Evolutionary conservation across 139 green algal genomes (phyloP).

Genomic region (Nannochloris sp.): DNA sequence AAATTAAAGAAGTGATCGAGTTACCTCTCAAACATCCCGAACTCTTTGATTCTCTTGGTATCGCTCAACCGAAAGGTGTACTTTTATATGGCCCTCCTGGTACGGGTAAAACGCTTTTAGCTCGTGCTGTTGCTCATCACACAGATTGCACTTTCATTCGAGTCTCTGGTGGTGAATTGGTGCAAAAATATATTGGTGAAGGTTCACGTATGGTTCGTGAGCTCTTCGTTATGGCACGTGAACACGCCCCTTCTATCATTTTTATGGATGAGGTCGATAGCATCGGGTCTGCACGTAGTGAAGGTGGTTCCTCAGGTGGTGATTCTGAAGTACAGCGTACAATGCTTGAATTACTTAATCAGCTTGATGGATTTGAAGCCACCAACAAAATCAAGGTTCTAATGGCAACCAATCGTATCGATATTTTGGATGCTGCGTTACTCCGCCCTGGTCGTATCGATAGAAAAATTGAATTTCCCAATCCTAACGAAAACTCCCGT

Average conservation of each 20-base stretch:
- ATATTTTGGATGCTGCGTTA: conserved; percentile 96
- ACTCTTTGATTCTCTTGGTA: conserved; percentile 96
- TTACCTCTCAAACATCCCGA: conserved; percentile 99
- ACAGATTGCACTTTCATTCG: conserved; percentile 99
- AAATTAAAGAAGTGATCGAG: conserved; percentile 99
- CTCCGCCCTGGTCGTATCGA: conserved; percentile 97
- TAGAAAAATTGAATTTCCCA: conserved; percentile 99
- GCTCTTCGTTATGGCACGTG: conserved; percentile 98
- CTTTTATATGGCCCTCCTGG: conserved; percentile 55
- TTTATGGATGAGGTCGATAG: conserved; percentile 99
- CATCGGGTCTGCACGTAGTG: conserved; percentile 88
- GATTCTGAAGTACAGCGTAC: conserved; percentile 98
- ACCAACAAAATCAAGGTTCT: conserved; percentile 99
- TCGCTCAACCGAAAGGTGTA: conserved; percentile 93
- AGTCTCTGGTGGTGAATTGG: conserved; percentile 92
- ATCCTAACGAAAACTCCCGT: conserved; percentile 83
- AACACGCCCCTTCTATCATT: conserved; percentile 94
- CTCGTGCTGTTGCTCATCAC: conserved; percentile 96
- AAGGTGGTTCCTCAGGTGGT: conserved; percentile 51
- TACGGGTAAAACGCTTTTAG: conserved; percentile 83
- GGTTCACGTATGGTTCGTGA: conserved; percentile 98
- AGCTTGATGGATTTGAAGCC: conserved; percentile 99
- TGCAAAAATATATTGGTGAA: conserved; percentile 99
- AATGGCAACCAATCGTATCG: conserved; percentile 99
- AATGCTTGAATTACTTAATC: conserved; percentile 99